Evolutionary conservation across 164 flowering plant species (phyloP).

Genomic region (Vitis labrusca): DNA sequence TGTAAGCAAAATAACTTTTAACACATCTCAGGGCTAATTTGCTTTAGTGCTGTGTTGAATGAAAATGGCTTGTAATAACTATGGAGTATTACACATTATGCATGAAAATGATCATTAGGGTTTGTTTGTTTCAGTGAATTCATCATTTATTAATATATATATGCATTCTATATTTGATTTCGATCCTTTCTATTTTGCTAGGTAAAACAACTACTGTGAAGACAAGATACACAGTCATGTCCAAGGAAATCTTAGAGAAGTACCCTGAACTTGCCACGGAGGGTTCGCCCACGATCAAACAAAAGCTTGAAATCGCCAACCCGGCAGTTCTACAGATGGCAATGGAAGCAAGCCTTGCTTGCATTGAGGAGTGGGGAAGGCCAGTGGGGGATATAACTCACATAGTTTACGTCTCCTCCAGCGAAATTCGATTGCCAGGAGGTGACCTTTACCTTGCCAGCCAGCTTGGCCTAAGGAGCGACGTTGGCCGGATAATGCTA

Average conservation of each 20-base stretch:
- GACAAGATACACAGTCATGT: slow-evolving; percentile 75
- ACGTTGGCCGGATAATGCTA: slow-evolving; percentile 63
- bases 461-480: slow-evolving; percentile 51
- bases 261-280: slow-evolving; percentile 67
- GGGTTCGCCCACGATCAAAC: slow-evolving; percentile 59
- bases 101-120: too few species aligned
- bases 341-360: slow-evolving; percentile 48
- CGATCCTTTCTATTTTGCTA: slow-evolving; percentile 12
- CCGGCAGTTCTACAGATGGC: slow-evolving; percentile 65
- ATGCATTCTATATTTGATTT: neutral
- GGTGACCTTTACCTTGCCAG: slow-evolving; percentile 62
- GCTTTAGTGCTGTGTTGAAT: neutral
- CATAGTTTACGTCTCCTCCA: slow-evolving; percentile 64
- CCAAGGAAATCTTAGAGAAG: slow-evolving; percentile 56
- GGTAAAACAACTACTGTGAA: slow-evolving; percentile 77
- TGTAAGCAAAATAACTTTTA: slow-evolving; percentile 36
- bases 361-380: slow-evolving; percentile 72
- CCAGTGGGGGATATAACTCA: slow-evolving; percentile 57
- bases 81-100: too few species aligned
- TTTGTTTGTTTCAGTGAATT: too few species aligned
- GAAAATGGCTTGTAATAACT: neutral
- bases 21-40: neutral
- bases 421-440: slow-evolving; percentile 65
- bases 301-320: slow-evolving; percentile 63
- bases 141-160: neutral